phyloP scores from a whole-genome alignment of 192 early-diverging fungal genomes.

The Umbelopsis isabellina region DNA sequence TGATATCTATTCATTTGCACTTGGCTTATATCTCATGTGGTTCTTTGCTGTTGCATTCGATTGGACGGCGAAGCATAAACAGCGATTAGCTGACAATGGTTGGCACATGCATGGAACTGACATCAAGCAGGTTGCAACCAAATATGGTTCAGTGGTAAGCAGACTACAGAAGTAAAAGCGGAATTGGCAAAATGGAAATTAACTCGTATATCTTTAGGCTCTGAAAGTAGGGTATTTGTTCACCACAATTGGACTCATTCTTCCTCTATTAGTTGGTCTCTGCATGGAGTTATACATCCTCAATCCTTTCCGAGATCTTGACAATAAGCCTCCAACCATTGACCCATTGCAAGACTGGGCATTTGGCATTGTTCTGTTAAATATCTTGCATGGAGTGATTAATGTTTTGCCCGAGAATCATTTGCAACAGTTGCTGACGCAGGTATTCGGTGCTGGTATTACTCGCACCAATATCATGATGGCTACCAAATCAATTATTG shows the following conservation, averaged over 20 bases:
- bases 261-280: slow-evolving; percentile 70
- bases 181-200: background rate
- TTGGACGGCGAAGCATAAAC: slow-evolving; percentile 35
- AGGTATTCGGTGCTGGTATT: slow-evolving; percentile 15
- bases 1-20: slow-evolving; percentile 75
- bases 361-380: slow-evolving; percentile 24
- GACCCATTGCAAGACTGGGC: slow-evolving; percentile 31
- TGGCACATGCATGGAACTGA: background rate
- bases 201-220: background rate
- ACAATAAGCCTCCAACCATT: slow-evolving; percentile 16
- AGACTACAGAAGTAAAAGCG: too few species aligned
- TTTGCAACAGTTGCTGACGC: background rate
- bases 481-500: background rate
- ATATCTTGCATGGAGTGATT: slow-evolving; percentile 25
- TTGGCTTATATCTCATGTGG: slow-evolving; percentile 68
- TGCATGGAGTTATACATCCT: slow-evolving; percentile 76
- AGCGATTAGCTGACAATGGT: slow-evolving; percentile 4
- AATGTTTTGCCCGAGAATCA: slow-evolving; percentile 22
- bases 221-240: slow-evolving; percentile 54
- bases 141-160: slow-evolving; percentile 16
- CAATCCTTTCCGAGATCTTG: slow-evolving; percentile 47
- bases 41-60: slow-evolving; percentile 36
- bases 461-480: background rate
- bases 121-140: background rate
- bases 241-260: slow-evolving; percentile 55